Base-by-base conservation (phyloP, 2,329 filamentous ascomycete genomes). In the Xylaria sp. region DNA sequence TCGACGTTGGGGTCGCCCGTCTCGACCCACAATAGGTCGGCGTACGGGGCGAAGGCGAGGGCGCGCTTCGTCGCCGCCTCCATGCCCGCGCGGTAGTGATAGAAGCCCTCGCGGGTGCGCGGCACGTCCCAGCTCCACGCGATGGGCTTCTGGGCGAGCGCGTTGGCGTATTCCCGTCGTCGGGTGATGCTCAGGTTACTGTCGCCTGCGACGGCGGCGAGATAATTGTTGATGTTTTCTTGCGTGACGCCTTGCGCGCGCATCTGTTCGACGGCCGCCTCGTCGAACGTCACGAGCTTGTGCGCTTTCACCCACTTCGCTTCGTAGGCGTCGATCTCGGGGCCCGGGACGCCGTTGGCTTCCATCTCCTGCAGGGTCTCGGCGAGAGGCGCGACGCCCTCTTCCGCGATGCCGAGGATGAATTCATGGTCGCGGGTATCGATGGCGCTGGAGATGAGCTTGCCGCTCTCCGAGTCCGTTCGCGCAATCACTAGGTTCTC, bases 371-470 rank as follows among this genome's bases (percentile, higher is more conserved):
- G 95, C 41, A 99, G 85, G 0, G 91, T 93, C 80, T 98, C 96
- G 23, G 95, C 92, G 3, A 98, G 85, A 2, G 94, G 92, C 74
- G 94, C 91, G 9, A 90, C 85, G n/a, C 90, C 85, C 12, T 86
- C 80, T 74, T 96, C 91, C 0, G 92, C 88, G 3, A 97, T 89
- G 64, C 95, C 95, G 28, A 97, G 90, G 77, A 99, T 97, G 83
- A 95, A 98, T 81, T 98, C 95, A 81, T 99, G 96, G 78, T 99
- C 96, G 68, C 96, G 92, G 6, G 94, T 91, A 78, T 99, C 96
- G 71, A 99, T 92, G 15, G 94, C 93, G 69, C 92, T 97, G 68
- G 92, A 97, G 65, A 99, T 86, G 25, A 99, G 87, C 79, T 91
- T 94, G 55, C 95, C 96, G 71, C 93, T 97, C 82, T 98, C 96